Percentiles rank a stretch among this genome's conserved stretches.
Conservation (phyloP, 208 protist species). For the Acanthamoeba castellanii region DNA sequence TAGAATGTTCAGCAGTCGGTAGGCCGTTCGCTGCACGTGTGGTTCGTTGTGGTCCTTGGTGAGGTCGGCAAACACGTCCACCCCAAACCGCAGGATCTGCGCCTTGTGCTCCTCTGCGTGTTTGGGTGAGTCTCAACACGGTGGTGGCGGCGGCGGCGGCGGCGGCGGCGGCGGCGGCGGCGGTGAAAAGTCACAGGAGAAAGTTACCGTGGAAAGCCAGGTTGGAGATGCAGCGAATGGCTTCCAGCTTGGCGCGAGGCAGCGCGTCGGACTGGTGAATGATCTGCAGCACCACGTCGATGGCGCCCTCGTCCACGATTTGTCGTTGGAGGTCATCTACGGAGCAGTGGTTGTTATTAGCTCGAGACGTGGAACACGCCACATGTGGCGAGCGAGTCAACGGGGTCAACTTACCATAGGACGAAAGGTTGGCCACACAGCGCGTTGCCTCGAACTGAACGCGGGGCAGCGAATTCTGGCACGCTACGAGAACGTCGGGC, state of each 20-base stretch:
- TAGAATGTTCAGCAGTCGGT: slow-evolving; percentile 44
- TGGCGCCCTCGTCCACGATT: slow-evolving; percentile 10
- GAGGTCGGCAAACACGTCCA: background rate
- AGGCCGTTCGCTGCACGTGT: slow-evolving; percentile 27
- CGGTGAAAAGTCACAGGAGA: no score
- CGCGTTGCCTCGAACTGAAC: slow-evolving; percentile 47
- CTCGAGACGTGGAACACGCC: background rate
- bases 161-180: no score
- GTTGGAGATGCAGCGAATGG: slow-evolving; percentile 55
- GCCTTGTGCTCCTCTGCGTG: slow-evolving; percentile 40
- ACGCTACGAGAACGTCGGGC: background rate
- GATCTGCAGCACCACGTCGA: slow-evolving; percentile 8
- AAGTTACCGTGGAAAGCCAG: slow-evolving; percentile 8
- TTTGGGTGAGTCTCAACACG: background rate
- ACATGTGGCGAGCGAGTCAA: background rate
- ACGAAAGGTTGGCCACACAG: slow-evolving; percentile 25
- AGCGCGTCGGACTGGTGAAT: background rate
- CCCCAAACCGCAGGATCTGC: slow-evolving; percentile 10
- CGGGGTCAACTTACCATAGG: background rate
- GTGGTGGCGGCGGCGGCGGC: no score
- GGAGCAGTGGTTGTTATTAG: background rate
- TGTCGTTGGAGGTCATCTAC: slow-evolving; percentile 30
- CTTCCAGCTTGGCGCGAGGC: slow-evolving; percentile 12
- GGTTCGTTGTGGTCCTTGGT: slow-evolving; percentile 11
- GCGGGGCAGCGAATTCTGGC: background rate